Base-by-base conservation (phyloP, 202 grass and related monocot genomes). In the Setaria italica region DNA sequence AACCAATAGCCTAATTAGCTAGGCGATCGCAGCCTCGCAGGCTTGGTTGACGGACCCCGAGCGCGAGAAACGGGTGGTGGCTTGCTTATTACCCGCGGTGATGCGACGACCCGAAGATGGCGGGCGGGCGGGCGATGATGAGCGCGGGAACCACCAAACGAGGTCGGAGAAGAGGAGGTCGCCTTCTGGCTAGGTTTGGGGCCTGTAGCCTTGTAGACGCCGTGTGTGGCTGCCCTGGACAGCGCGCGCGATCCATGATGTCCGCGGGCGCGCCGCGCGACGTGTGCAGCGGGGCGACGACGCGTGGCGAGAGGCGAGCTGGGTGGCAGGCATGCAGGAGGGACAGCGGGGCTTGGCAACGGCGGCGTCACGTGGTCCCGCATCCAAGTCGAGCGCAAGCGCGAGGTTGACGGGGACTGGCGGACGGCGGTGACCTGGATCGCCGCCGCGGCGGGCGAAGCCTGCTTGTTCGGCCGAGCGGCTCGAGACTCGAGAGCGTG, bases 281-380 rank as follows among this genome's bases (percentile, higher is more conserved):
- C 46, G 70, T 21, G 29, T 16, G 70, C 29, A 9, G 43, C 32
- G 10, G 70, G 0, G 25, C 25, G 5, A 32, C 47, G 70, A 33
- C 46, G 48, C 70, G 71, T 33, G 71, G 49, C 29, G 29, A 49
- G 48, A 49, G 71, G 29, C 29, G 71, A 54, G 29, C 30, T 74
- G 48, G 29, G 71, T 73, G 47, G 47, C 71, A 54, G 33, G 48
- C 71, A 74, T 74, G 71, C 70, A 74, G 47, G 71, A 74, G 30
- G 48, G 29, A 54, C 71, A 74, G 71, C 71, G 47, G 29, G 70
- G 63, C 33, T 67, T 34, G 63, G 63, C 63, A 19, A 19, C 33
- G 64, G 15, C 30, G 62, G 30, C 62, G 62, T 34, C 62, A 63
- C 11, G 62, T 65, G 62, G 5, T 35, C 30, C 29, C 2, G 30